These are phyloP conservation scores for Aureobasidium sp. DNA, from an alignment of 2,329 filamentous ascomycete genomes.

Conservation along the genomic window DNA sequence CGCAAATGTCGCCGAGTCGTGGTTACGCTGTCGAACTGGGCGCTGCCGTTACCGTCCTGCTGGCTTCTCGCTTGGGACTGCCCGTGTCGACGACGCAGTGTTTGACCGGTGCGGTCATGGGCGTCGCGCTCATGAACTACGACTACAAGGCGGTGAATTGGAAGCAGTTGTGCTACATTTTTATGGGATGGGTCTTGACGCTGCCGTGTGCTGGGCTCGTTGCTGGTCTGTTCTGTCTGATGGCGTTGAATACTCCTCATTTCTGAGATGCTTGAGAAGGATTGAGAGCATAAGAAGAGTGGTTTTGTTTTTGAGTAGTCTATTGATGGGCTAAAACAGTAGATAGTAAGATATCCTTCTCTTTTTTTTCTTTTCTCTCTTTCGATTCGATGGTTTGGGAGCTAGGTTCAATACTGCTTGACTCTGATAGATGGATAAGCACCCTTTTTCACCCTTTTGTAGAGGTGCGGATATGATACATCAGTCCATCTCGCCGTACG, in stretches of 20 bases:
- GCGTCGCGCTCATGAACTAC: conserved; percentile 53
- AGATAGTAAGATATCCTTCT: too few species aligned
- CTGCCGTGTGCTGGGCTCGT: conserved; percentile 50
- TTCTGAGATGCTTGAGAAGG: too few species aligned
- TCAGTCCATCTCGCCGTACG: too few species aligned
- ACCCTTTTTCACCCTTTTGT: too few species aligned
- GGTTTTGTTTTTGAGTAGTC: too few species aligned
- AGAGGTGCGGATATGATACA: too few species aligned
- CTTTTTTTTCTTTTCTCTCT: too few species aligned
- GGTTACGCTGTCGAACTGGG: conserved; percentile 54
- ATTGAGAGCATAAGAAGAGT: too few species aligned
- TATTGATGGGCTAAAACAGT: too few species aligned
- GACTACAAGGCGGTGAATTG: conserved; percentile 53
- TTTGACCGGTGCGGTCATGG: conserved; percentile 53
- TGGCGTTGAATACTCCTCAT: conserved; percentile 53
- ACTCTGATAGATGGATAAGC: too few species aligned
- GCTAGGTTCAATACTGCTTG: too few species aligned
- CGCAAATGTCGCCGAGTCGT: conserved; percentile 48
- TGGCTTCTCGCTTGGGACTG: conserved; percentile 53
- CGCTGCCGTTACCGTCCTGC: conserved; percentile 52
- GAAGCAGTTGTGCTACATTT: conserved; percentile 53
- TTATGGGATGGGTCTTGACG: conserved; percentile 52
- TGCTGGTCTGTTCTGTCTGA: conserved; percentile 52
- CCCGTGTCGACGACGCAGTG: conserved; percentile 59
- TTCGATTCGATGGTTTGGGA: too few species aligned